phyloP scores from a whole-genome alignment of 108 stramenopile genomes.

The Nitzschia inconspicua region DNA sequence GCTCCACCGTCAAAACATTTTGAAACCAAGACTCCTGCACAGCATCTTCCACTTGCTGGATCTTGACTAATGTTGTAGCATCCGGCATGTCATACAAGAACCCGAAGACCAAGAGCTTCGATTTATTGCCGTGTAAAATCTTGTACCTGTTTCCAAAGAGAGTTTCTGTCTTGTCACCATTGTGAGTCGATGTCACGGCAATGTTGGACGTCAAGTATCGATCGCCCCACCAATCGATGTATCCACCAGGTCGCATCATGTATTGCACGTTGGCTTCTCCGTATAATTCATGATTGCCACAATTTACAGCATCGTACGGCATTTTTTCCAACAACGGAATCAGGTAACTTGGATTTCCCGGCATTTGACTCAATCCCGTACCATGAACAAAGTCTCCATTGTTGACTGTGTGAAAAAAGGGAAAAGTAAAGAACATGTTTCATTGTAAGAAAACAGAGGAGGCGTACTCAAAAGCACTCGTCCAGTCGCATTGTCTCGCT shows the following conservation, averaged over 20 bases:
- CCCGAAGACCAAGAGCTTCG: slow-evolving; percentile 56
- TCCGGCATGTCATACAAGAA: slow-evolving; percentile 71
- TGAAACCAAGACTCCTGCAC: slow-evolving; percentile 60
- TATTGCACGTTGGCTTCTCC: slow-evolving; percentile 25
- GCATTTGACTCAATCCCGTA: slow-evolving; percentile 52
- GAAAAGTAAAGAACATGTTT: no score
- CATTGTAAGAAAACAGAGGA: no score
- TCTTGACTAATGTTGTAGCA: slow-evolving; percentile 10
- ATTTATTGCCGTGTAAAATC: slow-evolving; percentile 46
- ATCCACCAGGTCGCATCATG: slow-evolving; percentile 47
- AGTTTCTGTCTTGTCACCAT: slow-evolving; percentile 1
- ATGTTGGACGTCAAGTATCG: slow-evolving; percentile 72
- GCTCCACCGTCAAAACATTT: slow-evolving; percentile 25
- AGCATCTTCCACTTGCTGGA: slow-evolving; percentile 49
- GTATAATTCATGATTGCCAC: slow-evolving; percentile 79
- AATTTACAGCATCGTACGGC: slow-evolving; percentile 69
- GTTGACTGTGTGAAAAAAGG: no score
- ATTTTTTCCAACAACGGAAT: slow-evolving; percentile 64
- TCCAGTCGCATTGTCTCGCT: no score
- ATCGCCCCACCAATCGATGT: slow-evolving; percentile 68
- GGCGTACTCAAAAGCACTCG: no score
- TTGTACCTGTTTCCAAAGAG: slow-evolving; percentile 51
- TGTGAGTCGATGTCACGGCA: no score
- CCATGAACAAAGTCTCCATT: slow-evolving; percentile 55
- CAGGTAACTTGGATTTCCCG: slow-evolving; percentile 21